These are phyloP conservation scores for Rhizoclosmatium globosum DNA, from an alignment of 192 early-diverging fungal species.

Conservation along the genomic window DNA sequence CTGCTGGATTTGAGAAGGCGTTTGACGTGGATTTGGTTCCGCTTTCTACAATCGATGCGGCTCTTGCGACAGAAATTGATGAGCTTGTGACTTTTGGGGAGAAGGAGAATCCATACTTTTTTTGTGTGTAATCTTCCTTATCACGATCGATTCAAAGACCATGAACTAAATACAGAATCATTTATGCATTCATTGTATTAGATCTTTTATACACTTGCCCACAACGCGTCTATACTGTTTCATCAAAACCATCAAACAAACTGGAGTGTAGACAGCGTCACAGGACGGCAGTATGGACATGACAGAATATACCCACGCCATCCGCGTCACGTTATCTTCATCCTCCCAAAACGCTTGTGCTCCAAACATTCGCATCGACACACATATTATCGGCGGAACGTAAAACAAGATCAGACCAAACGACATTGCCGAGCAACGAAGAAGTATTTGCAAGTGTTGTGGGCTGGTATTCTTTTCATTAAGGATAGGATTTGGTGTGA, in stretches of 20 bases:
- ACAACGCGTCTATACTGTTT: neutral
- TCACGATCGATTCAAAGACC: neutral
- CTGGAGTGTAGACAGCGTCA: constrained; percentile 1
- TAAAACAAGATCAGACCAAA: constrained; percentile 6
- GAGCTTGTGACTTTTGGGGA: constrained; percentile 1
- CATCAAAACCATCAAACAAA: constrained; percentile 12
- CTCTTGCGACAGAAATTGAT: constrained; percentile 47
- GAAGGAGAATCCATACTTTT: neutral
- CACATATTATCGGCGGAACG: neutral
- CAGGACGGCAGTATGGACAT: neutral
- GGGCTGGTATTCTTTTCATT: too few species aligned
- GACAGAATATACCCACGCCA: neutral
- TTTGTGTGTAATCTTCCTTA: neutral
- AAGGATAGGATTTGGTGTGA: too few species aligned
- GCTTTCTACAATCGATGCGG: constrained; percentile 42
- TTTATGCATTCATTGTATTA: neutral
- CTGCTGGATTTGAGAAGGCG: constrained; percentile 54
- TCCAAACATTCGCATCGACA: neutral
- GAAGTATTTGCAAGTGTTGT: neutral
- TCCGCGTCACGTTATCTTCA: neutral
- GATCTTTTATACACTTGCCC: neutral
- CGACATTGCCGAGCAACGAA: neutral
- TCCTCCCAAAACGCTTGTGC: neutral
- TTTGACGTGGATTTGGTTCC: constrained; percentile 55
- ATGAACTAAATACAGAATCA: neutral